Conservation (phyloP, 31 red algal species). For the Odonthalia washingtoniensis region DNA sequence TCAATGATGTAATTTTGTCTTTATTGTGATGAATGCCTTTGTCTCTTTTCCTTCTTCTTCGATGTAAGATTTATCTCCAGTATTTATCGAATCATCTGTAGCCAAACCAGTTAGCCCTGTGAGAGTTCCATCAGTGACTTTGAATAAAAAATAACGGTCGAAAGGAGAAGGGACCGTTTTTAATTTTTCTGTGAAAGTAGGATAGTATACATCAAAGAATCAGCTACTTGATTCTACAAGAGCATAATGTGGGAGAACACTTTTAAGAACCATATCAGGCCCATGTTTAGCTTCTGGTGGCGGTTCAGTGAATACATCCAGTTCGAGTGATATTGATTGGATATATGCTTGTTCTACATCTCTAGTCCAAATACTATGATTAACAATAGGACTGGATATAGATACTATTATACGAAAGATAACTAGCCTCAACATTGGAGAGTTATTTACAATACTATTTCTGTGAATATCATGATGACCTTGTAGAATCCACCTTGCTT, state of each 20-base stretch:
- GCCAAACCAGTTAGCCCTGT: background rate
- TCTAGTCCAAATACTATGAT: background rate
- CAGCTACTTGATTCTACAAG: background rate
- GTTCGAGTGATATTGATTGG: background rate
- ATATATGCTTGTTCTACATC: conserved; percentile 21
- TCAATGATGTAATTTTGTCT: background rate
- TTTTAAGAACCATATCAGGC: background rate
- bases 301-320: too few relatives aligned
- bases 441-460: background rate
- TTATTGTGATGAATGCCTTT: background rate
- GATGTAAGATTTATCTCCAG: background rate
- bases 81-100: conserved; percentile 23
- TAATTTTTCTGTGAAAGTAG: conserved; percentile 1
- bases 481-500: conserved; percentile 18
- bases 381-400: background rate
- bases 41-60: background rate
- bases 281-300: background rate
- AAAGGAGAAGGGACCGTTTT: background rate
- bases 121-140: background rate
- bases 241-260: background rate
- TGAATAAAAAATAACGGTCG: conserved; percentile 1
- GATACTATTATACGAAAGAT: background rate
- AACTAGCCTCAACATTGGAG: background rate
- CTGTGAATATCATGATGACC: conserved; percentile 5
- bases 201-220: conserved; percentile 8